phyloP scores from a whole-genome alignment of 441 rosid species.

The Raphanus hybrid region DNA sequence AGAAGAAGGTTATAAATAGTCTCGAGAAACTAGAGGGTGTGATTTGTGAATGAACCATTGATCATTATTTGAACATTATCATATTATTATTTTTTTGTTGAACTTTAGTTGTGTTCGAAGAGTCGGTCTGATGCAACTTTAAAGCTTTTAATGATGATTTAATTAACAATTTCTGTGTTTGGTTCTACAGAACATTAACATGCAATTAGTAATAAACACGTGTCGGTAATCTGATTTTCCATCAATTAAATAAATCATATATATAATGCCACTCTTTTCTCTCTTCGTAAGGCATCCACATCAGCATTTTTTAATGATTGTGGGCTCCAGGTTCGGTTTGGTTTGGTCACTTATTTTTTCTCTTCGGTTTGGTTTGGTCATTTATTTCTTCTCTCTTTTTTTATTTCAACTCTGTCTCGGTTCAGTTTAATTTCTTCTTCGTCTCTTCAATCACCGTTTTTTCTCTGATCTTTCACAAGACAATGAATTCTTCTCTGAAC shows the following conservation, averaged over 20 bases:
- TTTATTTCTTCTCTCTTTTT: too few species aligned
- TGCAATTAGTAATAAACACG: constrained; percentile 17
- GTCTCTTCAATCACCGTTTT: too few species aligned
- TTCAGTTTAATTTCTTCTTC: too few species aligned
- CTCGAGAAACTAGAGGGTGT: constrained; percentile 3
- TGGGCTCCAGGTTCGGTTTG: too few species aligned
- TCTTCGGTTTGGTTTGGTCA: too few species aligned
- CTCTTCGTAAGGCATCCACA: too few species aligned
- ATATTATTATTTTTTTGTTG: not conserved
- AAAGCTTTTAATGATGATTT: constrained; percentile 10
- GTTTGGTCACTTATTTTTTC: too few species aligned
- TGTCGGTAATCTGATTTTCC: not conserved
- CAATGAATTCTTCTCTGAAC: too few species aligned
- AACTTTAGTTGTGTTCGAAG: constrained; percentile 4
- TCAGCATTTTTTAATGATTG: too few species aligned
- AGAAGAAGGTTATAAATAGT: constrained; percentile 17
- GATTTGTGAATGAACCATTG: constrained; percentile 33
- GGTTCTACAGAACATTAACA: constrained; percentile 9
- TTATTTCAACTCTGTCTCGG: too few species aligned
- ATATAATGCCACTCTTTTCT: too few species aligned
- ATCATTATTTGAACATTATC: constrained; percentile 26
- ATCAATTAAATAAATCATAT: not conserved
- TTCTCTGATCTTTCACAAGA: too few species aligned
- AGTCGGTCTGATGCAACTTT: constrained; percentile 3
- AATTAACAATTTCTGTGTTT: constrained; percentile 1